Evolutionary conservation across 176 grass and related monocot genomes (phyloP).

Genomic region (Aegilops umbellulata): DNA sequence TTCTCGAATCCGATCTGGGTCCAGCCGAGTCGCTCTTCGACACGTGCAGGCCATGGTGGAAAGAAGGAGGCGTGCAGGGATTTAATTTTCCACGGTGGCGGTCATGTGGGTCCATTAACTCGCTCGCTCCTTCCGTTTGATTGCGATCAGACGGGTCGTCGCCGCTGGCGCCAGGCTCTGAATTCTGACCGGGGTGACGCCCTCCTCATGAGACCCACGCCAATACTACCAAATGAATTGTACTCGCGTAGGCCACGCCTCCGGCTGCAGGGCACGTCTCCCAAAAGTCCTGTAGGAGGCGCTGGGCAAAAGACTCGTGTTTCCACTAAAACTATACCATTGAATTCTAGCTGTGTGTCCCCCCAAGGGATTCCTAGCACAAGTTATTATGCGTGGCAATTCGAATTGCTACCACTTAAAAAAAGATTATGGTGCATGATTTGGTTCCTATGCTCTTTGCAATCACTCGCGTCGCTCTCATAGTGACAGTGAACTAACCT

Average conservation of each 20-base stretch:
- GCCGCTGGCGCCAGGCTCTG: neutral
- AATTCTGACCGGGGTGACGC: conserved; percentile 10
- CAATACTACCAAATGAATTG: neutral
- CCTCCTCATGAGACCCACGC: conserved; percentile 7
- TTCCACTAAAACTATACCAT: neutral
- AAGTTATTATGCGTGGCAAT: neutral
- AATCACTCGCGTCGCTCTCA: neutral
- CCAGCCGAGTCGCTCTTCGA: neutral
- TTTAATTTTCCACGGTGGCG: conserved; percentile 12
- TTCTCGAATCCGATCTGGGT: conserved; percentile 15
- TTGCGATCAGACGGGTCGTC: conserved; percentile 41
- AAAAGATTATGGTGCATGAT: neutral
- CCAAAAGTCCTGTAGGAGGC: neutral
- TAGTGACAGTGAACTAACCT: neutral
- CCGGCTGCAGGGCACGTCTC: neutral
- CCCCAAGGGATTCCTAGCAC: neutral
- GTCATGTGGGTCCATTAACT: conserved; percentile 34
- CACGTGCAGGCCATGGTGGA: neutral
- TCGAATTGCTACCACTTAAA: neutral
- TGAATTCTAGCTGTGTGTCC: neutral
- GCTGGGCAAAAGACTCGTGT: neutral
- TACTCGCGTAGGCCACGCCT: neutral
- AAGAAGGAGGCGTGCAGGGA: neutral
- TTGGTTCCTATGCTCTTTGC: neutral
- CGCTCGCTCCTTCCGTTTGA: conserved; percentile 31